Base-by-base conservation (phyloP, 768 basidiomycete genomes). In the Obba rivulosa region DNA sequence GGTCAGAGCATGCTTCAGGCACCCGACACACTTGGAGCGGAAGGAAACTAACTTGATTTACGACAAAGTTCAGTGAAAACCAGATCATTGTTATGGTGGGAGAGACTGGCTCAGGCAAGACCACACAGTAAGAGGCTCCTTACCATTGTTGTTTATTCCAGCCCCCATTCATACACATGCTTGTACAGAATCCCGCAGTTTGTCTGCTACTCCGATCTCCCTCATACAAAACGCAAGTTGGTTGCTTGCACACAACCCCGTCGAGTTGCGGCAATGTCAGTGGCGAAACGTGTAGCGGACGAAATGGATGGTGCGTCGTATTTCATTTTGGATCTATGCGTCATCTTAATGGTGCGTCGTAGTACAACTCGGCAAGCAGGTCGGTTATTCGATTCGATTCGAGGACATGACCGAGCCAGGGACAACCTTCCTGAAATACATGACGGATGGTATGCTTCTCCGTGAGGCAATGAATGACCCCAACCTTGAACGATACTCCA, bases 401-500 rank as follows among this genome's bases (percentile, higher is more conserved):
- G 95, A 99, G 67, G 96, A 98, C 64, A 87, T 92, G 89, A 87
- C 95, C 37, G 79, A 90, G 57, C 72, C 81, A 0, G 87, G 89
- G 0, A 87, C 85, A 25, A 98, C 96, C 0, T 96, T 99, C 69
- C 75, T 99, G 54, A 97, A 96, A 65, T 98, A 99, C 72, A 96
- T 98, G 94, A 99, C 96, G 14, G 96, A 99, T 58, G 96, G 95
- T 79, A 96, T 97, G 93, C 83, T 92, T 47, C 80, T 95, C n/a
- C 84, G 93, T 17, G 93, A 96, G 71, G 93, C 92, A 4, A 99
- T 97, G 94, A 91, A 94, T 67, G 95, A 98, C 67, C 87, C 91
- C 8, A 77, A 80, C 17, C 79, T 98, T 34, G 73, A 77, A 22
- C 82, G 93, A 3, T 99, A 99, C 66, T 95, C 92, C 17, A 97